These are phyloP conservation scores for Citrullus mucosospermus DNA, from an alignment of 306 rosid species.

Conservation along the genomic window DNA sequence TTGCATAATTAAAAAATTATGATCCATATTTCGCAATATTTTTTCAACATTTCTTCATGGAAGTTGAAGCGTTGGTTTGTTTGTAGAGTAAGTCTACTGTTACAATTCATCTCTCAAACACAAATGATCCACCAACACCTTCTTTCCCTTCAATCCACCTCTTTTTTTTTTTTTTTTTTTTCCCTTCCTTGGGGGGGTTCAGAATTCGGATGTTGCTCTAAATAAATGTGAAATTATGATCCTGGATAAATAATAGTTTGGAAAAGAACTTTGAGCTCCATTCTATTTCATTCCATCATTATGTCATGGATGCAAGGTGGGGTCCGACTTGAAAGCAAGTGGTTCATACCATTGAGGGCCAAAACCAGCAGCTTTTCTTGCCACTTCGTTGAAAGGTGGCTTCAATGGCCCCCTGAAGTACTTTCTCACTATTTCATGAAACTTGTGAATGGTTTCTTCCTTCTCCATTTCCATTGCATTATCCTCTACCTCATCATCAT, in stretches of 20 bases:
- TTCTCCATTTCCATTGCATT: constrained; percentile 15
- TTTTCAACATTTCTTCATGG: neutral
- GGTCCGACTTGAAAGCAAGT: constrained; percentile 39
- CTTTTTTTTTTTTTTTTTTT: no score
- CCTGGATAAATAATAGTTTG: no score
- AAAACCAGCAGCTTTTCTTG: constrained; percentile 76
- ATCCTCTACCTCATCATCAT: constrained; percentile 9
- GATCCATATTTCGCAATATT: no score
- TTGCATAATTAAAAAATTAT: neutral
- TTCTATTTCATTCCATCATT: neutral
- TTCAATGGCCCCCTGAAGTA: constrained; percentile 74
- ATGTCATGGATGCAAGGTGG: neutral
- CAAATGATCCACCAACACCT: no score
- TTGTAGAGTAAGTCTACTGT: no score
- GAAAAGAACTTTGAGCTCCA: neutral
- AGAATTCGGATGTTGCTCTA: no score
- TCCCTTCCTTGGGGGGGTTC: no score
- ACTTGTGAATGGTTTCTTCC: constrained; percentile 39
- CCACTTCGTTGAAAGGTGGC: constrained; percentile 78
- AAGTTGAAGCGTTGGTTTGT: neutral
- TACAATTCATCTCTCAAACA: no score
- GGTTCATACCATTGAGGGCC: constrained; percentile 85
- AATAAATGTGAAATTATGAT: no score
- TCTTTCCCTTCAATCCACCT: no score
- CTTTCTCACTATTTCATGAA: constrained; percentile 52